Conservation (phyloP, 2,329 filamentous ascomycete species). For the Ascocoryne sarcoides region DNA sequence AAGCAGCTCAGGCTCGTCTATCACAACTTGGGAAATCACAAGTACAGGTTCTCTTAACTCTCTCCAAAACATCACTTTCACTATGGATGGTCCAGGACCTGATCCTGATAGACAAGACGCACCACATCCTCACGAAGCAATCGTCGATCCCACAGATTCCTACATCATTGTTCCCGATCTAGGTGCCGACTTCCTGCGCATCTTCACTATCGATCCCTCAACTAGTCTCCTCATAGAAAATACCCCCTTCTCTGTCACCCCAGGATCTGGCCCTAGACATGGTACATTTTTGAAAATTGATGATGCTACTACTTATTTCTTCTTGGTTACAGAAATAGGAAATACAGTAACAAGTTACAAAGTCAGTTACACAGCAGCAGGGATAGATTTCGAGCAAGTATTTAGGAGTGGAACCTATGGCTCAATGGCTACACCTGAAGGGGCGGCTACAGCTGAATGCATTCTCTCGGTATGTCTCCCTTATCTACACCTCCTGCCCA, state of each 20-base stretch:
- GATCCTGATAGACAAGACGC: conserved; percentile 33
- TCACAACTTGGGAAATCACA: conserved; percentile 32
- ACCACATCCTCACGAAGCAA: conserved; percentile 42
- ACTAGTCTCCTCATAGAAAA: conserved; percentile 29
- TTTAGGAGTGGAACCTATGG: conserved; percentile 43
- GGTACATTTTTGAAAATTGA: conserved; percentile 35
- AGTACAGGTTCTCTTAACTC: conserved; percentile 12
- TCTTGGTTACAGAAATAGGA: conserved; percentile 39
- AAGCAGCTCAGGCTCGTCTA: conserved; percentile 15
- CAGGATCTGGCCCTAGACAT: conserved; percentile 45
- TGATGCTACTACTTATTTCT: conserved; percentile 26
- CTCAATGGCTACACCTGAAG: conserved; percentile 32
- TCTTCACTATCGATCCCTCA: conserved; percentile 34
- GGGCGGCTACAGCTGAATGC: conserved; percentile 46
- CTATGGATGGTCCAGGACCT: conserved; percentile 29
- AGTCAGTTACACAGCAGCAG: conserved; percentile 40
- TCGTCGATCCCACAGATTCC: conserved; percentile 42
- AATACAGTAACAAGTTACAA: conserved; percentile 42
- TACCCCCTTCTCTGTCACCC: conserved; percentile 28
- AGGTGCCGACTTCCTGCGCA: conserved; percentile 37
- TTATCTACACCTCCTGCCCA: background rate
- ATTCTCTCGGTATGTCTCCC: conserved; percentile 44
- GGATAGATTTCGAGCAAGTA: conserved; percentile 38
- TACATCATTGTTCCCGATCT: conserved; percentile 45
- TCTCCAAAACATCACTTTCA: conserved; percentile 36